phyloP scores from a whole-genome alignment of 2,329 filamentous ascomycete species.

The Claviceps fusiformis region DNA sequence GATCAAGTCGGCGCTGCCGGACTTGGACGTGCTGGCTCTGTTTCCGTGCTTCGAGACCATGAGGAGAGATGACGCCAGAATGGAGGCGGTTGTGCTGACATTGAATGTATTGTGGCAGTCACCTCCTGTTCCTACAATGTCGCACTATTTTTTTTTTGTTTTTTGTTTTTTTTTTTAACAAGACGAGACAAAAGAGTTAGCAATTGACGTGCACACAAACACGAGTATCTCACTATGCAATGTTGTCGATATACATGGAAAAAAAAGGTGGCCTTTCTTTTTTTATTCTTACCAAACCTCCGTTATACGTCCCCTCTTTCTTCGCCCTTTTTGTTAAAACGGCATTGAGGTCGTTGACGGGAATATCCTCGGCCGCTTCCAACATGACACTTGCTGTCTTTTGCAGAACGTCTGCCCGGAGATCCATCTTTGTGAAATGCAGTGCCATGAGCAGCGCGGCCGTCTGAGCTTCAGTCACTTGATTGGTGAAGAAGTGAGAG shows the following conservation, averaged over 20 bases:
- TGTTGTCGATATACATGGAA: too few species aligned
- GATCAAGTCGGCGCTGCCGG: constrained; percentile 85
- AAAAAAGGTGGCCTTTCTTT: background rate
- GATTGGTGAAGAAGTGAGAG: constrained; percentile 81
- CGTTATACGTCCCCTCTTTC: constrained; percentile 61
- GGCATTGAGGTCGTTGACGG: constrained; percentile 45
- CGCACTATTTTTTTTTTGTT: constrained; percentile 36
- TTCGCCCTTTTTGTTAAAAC: constrained; percentile 47
- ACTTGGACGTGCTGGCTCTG: constrained; percentile 86
- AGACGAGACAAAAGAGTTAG: background rate
- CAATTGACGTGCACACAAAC: constrained; percentile 4
- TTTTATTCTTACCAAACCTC: constrained; percentile 58
- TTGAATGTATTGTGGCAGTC: constrained; percentile 98
- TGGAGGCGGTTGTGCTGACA: constrained; percentile 88
- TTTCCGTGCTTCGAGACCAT: constrained; percentile 93
- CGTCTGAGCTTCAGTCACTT: constrained; percentile 75
- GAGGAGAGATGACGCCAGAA: constrained; percentile 74
- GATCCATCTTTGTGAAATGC: constrained; percentile 80
- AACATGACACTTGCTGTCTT: constrained; percentile 78
- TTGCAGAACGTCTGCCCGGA: constrained; percentile 71
- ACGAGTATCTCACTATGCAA: background rate
- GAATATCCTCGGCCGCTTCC: constrained; percentile 59
- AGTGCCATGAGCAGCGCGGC: constrained; percentile 79
- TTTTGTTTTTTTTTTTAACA: background rate
- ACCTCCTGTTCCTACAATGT: constrained; percentile 95